Evolutionary conservation across 192 early-diverging fungal species (phyloP).

Genomic region (Coemansia sp.): DNA sequence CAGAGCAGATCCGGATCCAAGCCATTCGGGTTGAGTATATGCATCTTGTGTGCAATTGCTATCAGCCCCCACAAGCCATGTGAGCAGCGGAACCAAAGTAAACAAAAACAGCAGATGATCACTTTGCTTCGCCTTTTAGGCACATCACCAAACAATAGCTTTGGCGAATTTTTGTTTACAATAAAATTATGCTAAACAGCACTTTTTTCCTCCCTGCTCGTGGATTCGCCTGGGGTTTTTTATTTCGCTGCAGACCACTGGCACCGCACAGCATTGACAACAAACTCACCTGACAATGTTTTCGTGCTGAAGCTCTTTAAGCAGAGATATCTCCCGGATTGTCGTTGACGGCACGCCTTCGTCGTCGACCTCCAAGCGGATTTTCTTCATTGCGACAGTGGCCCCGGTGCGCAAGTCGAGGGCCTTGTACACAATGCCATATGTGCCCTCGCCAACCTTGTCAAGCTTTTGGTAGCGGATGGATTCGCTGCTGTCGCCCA

Average conservation of each 20-base stretch:
- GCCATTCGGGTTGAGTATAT: neutral
- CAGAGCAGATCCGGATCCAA: neutral
- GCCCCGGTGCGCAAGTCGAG: conserved; percentile 56
- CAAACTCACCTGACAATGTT: conserved; percentile 79
- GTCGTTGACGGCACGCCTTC: conserved; percentile 83
- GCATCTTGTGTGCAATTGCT: no score
- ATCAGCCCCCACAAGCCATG: neutral
- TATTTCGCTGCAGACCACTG: no score
- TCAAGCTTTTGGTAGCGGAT: conserved; percentile 72
- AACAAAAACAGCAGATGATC: neutral
- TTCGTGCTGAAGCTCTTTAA: conserved; percentile 86
- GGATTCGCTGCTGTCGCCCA: conserved; percentile 22
- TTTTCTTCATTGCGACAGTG: conserved; percentile 73
- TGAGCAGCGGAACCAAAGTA: neutral
- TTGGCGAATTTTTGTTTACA: conserved; percentile 1
- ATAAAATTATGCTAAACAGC: conserved; percentile 1
- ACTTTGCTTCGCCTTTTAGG: neutral
- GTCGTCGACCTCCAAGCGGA: conserved; percentile 67
- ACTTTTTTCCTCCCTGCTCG: neutral
- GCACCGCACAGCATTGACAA: no score
- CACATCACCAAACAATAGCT: conserved; percentile 5
- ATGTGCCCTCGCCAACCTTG: conserved; percentile 85
- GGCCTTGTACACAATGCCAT: conserved; percentile 82
- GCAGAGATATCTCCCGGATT: conserved; percentile 83
- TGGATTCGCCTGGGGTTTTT: no score